Conservation (phyloP, 2,329 filamentous ascomycete species). For the Aspergillus bombycis region DNA sequence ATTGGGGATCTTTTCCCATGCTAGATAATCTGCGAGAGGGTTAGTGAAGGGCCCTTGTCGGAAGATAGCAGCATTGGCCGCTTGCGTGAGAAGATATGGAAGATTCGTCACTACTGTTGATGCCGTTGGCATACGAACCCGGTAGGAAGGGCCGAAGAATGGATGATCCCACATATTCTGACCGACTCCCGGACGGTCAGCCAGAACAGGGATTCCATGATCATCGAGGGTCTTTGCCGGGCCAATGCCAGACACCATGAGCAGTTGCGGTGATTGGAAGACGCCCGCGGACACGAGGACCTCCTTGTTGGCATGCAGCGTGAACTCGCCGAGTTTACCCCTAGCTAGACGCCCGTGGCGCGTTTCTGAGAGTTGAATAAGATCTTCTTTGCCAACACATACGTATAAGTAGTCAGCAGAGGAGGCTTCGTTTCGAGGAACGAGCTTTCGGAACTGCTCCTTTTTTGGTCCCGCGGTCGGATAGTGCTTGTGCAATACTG, state of each 20-base stretch:
- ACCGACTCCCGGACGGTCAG: constrained; percentile 24
- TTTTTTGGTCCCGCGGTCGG: constrained; percentile 48
- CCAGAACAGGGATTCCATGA: constrained; percentile 14
- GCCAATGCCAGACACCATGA: constrained; percentile 53
- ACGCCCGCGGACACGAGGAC: constrained; percentile 52
- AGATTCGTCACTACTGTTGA: constrained; percentile 16
- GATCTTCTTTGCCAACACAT: constrained; percentile 48
- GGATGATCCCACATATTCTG: constrained; percentile 50
- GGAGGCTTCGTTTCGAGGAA: constrained; percentile 30
- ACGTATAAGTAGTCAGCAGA: constrained; percentile 44
- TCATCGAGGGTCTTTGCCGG: constrained; percentile 30
- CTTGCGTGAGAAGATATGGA: neutral
- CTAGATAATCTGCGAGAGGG: constrained; percentile 15
- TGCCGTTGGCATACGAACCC: constrained; percentile 35
- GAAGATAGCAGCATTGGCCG: constrained; percentile 19
- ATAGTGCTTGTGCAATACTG: constrained; percentile 50
- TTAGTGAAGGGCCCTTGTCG: constrained; percentile 15
- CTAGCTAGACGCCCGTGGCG: constrained; percentile 51
- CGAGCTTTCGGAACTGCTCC: constrained; percentile 49
- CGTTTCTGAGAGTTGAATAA: constrained; percentile 51
- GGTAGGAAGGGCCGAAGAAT: constrained; percentile 36
- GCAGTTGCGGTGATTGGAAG: constrained; percentile 55
- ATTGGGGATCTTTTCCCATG: constrained; percentile 29
- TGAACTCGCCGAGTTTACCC: constrained; percentile 41
- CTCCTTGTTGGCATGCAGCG: constrained; percentile 52